phyloP scores from a whole-genome alignment of 441 rosid species.

The Macaranga tanarius region DNA sequence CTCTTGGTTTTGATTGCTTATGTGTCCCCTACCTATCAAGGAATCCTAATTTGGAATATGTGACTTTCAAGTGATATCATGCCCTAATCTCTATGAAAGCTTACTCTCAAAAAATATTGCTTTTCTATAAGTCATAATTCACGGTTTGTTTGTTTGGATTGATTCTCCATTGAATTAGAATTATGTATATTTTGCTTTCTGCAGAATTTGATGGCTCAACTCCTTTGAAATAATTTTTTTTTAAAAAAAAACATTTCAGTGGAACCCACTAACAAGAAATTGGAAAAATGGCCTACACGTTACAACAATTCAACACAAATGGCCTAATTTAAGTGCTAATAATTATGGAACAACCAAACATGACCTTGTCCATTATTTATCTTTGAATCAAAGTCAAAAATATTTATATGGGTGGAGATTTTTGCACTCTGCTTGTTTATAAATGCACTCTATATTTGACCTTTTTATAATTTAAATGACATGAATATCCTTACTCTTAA shows the following conservation, averaged over 20 bases:
- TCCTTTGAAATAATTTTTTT: constrained; percentile 14
- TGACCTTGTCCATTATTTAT: constrained; percentile 27
- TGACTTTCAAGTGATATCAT: constrained; percentile 24
- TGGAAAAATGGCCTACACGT: background rate
- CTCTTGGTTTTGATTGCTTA: background rate
- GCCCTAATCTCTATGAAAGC: constrained; percentile 16
- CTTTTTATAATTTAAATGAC: no score
- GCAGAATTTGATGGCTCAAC: constrained; percentile 13
- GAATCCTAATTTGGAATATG: constrained; percentile 21
- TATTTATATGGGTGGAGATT: no score
- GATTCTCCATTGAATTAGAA: constrained; percentile 9
- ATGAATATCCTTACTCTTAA: no score
- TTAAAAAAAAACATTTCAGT: background rate
- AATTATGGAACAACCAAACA: constrained; percentile 28
- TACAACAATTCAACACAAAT: background rate
- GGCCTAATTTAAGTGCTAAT: constrained; percentile 23
- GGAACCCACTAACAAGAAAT: constrained; percentile 15
- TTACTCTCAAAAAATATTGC: constrained; percentile 5
- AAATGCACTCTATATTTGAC: no score
- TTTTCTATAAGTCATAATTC: constrained; percentile 23
- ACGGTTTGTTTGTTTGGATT: constrained; percentile 29
- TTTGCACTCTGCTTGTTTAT: no score
- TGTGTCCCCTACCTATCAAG: constrained; percentile 1
- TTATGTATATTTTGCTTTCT: background rate
- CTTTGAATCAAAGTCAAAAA: constrained; percentile 35